Conservation (phyloP, 805 yeast species). For the Pichia kluyveri region DNA sequence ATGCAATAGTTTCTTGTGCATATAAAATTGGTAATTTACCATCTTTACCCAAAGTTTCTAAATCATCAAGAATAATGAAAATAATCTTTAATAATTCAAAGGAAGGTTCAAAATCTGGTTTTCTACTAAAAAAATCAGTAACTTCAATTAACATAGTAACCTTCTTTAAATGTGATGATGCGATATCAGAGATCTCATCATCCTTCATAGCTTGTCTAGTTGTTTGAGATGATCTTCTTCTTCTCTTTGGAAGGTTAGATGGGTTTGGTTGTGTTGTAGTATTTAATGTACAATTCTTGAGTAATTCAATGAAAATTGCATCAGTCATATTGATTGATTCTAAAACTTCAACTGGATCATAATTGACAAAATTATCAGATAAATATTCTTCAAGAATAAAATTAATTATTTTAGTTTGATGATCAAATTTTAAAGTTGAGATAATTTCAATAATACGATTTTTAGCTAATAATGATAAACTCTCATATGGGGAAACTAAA, state of each 20-base stretch:
- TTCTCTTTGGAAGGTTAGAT: slow-evolving; percentile 55
- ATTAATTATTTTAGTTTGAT: slow-evolving; percentile 48
- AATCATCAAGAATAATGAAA: slow-evolving; percentile 59
- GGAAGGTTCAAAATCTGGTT: slow-evolving; percentile 17
- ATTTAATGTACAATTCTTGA: slow-evolving; percentile 36
- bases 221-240: slow-evolving; percentile 74
- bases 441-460: slow-evolving; percentile 48
- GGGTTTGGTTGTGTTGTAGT: slow-evolving; percentile 19
- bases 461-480: slow-evolving; percentile 40
- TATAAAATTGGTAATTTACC: slow-evolving; percentile 87
- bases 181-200: slow-evolving; percentile 63
- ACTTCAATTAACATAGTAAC: slow-evolving; percentile 75
- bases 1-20: slow-evolving; percentile 83
- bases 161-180: slow-evolving; percentile 68
- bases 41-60: slow-evolving; percentile 80
- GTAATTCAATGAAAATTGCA: slow-evolving; percentile 47
- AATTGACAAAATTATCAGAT: slow-evolving; percentile 30
- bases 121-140: slow-evolving; percentile 41
- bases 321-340: slow-evolving; percentile 47
- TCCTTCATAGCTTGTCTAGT: slow-evolving; percentile 68
- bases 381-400: slow-evolving; percentile 46
- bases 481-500: slow-evolving; percentile 36
- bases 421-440: slow-evolving; percentile 44
- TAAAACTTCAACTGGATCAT: slow-evolving; percentile 45
- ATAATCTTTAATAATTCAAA: slow-evolving; percentile 30